Base-by-base conservation (phyloP, 139 green algal genomes). In the Ettlia oleoabundans region DNA sequence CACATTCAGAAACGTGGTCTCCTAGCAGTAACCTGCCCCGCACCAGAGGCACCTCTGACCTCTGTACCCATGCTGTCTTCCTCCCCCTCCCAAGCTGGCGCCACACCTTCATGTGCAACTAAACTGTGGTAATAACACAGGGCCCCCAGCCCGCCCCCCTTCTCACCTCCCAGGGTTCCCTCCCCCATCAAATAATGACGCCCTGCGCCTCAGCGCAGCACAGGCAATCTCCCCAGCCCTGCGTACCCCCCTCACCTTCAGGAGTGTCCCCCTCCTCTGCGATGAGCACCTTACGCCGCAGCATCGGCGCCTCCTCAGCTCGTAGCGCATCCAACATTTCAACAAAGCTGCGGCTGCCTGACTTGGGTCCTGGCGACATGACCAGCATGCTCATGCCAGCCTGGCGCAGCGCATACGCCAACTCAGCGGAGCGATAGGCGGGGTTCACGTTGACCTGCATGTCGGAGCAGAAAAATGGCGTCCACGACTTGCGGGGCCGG, bases 391-490 rank as follows among this genome's bases (percentile, higher is more conserved):
- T 42, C 55, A 76, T 61, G 24, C 74, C 74, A 2, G 74, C 42
- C 15, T 73, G 61, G 32, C 51, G 7, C 32, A 86, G 63, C 3
- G 58, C 82, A 10, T 79, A 66, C 32, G 70, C 24, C 70, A 86
- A 63, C 63, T 86, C 82, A 32, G 32, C 64, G 3, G 72, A 35
- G 8, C 58, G 53, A 26, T 68, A 80, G 26, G 83, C 76, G 1
- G 83, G 83, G 55, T 87, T 87, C 22, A 87, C 51, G 68, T 55
- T 76, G 24, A 87, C 83, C 64, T 78, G 71, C 42, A 13, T 37
- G 4, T 19, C 62, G 13, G 5, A 32, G 28, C 28, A 15, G 10
- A 58, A 10, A 58, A 24, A 10, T 15, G 15, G 10, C 47, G 47
- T 58, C 47, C 47, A 58, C 10, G 13, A 58, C 47, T 15, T 24